These are phyloP conservation scores for Zymoseptoria ardabiliae DNA, from an alignment of 2,329 filamentous ascomycete genomes.

Conservation along the genomic window DNA sequence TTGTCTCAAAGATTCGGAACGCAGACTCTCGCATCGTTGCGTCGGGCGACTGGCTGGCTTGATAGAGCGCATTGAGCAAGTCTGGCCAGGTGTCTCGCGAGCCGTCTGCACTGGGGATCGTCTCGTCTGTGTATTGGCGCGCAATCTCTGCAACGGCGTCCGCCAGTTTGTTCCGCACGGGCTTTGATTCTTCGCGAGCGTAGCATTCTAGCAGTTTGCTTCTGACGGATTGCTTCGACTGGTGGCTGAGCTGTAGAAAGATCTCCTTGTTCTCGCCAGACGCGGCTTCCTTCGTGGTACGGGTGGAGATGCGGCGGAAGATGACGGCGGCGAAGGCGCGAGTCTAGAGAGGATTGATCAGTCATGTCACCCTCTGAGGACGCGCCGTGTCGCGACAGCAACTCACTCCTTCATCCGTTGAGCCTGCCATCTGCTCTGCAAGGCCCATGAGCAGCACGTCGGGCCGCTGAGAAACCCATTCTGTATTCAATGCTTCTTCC, in stretches of 20 bases:
- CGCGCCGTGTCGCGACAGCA: neutral
- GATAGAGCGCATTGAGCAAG: slow-evolving; percentile 76
- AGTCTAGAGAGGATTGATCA: slow-evolving; percentile 47
- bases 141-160: slow-evolving; percentile 96
- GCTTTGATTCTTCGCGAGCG: slow-evolving; percentile 61
- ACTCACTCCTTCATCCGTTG: slow-evolving; percentile 65
- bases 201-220: slow-evolving; percentile 75
- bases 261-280: slow-evolving; percentile 69
- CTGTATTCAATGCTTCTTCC: slow-evolving; percentile 82
- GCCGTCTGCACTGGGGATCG: slow-evolving; percentile 24
- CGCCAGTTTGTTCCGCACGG: slow-evolving; percentile 88
- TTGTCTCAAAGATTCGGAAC: slow-evolving; percentile 91
- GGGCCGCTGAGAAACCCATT: slow-evolving; percentile 76
- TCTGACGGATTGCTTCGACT: slow-evolving; percentile 71
- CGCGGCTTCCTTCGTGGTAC: slow-evolving; percentile 66
- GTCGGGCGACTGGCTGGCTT: slow-evolving; percentile 79
- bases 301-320: slow-evolving; percentile 87
- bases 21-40: slow-evolving; percentile 81
- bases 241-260: slow-evolving; percentile 69
- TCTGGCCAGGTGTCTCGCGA: slow-evolving; percentile 69
- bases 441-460: slow-evolving; percentile 90
- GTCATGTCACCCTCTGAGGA: neutral
- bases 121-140: slow-evolving; percentile 82
- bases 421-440: slow-evolving; percentile 79
- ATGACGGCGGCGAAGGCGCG: slow-evolving; percentile 89